Evolutionary conservation across 768 basidiomycete species (phyloP), one percentile per base, ranked within the genome.

Genomic region (Krasilnikovozyma curviuscula): DNA sequence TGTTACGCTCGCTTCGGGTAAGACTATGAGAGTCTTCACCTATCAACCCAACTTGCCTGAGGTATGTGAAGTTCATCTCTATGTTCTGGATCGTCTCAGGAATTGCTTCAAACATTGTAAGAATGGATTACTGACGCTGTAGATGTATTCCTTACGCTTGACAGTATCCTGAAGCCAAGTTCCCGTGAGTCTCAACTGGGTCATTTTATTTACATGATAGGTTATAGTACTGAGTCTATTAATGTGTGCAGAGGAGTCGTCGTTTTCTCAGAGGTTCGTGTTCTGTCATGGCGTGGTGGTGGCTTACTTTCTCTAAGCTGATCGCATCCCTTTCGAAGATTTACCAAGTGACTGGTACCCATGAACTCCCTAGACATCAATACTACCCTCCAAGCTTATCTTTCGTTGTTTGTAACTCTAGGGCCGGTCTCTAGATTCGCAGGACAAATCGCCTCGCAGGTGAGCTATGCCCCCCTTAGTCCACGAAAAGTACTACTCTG

Each of bases 21-120:
- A 70, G 3, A 77, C 79, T 0, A 79, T 88, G 53, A 71, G 85
- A 46, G 76, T 91, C 33, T 86, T 79, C 60, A 69, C 93, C 28
- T 79, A 88, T 49, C 74, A 82, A 18, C 88, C 88, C 7, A 71
- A 69, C 44, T 61, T 86, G 13, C 77, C 80, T 10, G 73, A 78
- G 40, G 0, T 72, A 84, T 38, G 88, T 84, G 23, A 84, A 79
- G 64, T 91, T 89, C 61, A 86, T 85, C 60, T 84, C n/a, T n/a
- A n/a, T n/a, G n/a, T 83, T 77, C 62, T 49, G 34, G 44, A 47
- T 44, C 39, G 10, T 29, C 34, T 45, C 16, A 18, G 3, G 40
- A 21, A 23, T 24, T 33, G 16, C 27, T 28, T 19, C 40, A 13
- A 13, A 29, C 46, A 2, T 28, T 14, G 16, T 9, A 16, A 39